Evolutionary conservation across 2,329 filamentous ascomycete species (phyloP), one percentile per base, ranked within the genome.

Genomic region (Fusarium algeriense): DNA sequence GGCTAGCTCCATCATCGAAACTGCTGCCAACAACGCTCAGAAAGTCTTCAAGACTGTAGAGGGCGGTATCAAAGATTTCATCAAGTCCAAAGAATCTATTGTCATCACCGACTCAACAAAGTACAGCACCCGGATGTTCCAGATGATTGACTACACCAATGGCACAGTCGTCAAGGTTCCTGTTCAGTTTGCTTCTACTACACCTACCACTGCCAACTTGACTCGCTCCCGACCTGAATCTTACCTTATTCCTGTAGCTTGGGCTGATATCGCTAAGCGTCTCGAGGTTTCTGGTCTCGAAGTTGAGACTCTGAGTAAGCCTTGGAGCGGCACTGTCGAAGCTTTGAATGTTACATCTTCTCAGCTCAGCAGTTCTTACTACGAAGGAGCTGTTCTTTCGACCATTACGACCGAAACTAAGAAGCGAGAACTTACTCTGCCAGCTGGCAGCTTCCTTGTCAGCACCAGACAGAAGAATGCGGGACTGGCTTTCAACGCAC

Each of bases 401-500:
- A 77, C 73, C 1, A 60, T 78, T 1, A 74, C 72, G 3, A 70
- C 78, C 1, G 60, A 74, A 26, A 26, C 70, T 0, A 50, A 70
- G 13, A 55, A 64, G 23, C 70, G 55, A 13, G 54, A 77, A 8
- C 15, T 79, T 1, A 73, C 50, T 2, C 34, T 80, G 1, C 78
- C 78, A 0, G 70, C 71, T 0, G 79, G 79, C 2, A 78, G 78
- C 13, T 80, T 79, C 54, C 70, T 73, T 30, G 71, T 80, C 1
- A 79, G 77, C 68, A 79, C 79, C 5, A 73, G 74, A 23, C 79
- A 80, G 55, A 78, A 77, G 67, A 80, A 79, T 17, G 77, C 78
- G 0, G 79, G 64, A 1, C 55, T 79, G 2, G 78, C 79, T 0
- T 71, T 80, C 13, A 67, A 74, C 13, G 77, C 74, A 1, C 58